Evolutionary conservation across 345 rosid species (phyloP).

Genomic region (Salix arbutifolia): DNA sequence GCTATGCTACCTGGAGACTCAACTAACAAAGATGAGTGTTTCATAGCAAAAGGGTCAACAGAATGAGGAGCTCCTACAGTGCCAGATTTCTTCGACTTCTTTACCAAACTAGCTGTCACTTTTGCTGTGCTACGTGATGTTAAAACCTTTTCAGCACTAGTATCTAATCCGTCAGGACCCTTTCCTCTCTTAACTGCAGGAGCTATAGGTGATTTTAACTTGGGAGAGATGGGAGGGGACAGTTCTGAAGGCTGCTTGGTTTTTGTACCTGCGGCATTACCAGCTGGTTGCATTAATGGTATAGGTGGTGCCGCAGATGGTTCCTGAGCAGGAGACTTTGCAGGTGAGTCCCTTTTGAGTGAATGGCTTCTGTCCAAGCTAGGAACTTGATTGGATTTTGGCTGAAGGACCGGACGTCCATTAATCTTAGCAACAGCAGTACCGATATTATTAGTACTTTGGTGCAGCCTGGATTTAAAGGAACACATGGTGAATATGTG

Average conservation of each 20-base stretch:
- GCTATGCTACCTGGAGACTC: slow-evolving; percentile 66
- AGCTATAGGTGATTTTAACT: slow-evolving; percentile 35
- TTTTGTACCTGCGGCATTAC: not conserved
- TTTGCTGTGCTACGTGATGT: slow-evolving; percentile 17
- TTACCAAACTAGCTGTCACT: slow-evolving; percentile 9
- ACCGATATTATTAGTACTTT: not conserved
- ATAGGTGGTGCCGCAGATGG: slow-evolving; percentile 9
- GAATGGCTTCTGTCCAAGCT: slow-evolving; percentile 37
- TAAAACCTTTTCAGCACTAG: slow-evolving; percentile 32
- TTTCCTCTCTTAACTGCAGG: slow-evolving; percentile 26
- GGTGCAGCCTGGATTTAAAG: slow-evolving; percentile 38
- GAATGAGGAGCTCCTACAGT: not conserved
- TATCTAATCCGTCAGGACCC: slow-evolving; percentile 15
- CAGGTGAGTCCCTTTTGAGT: slow-evolving; percentile 33
- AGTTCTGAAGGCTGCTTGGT: slow-evolving; percentile 21
- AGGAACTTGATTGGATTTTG: slow-evolving; percentile 56
- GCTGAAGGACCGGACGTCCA: slow-evolving; percentile 67
- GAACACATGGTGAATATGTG: slow-evolving; percentile 43
- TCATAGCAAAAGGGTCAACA: slow-evolving; percentile 1
- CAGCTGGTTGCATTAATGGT: slow-evolving; percentile 7
- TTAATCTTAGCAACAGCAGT: slow-evolving; percentile 36
- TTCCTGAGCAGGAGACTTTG: slow-evolving; percentile 28
- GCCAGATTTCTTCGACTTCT: slow-evolving; percentile 15
- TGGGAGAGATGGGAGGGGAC: slow-evolving; percentile 64
- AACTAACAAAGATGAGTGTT: slow-evolving; percentile 19